phyloP scores from a whole-genome alignment of 345 rosid species.

The Luvunga scandens region DNA sequence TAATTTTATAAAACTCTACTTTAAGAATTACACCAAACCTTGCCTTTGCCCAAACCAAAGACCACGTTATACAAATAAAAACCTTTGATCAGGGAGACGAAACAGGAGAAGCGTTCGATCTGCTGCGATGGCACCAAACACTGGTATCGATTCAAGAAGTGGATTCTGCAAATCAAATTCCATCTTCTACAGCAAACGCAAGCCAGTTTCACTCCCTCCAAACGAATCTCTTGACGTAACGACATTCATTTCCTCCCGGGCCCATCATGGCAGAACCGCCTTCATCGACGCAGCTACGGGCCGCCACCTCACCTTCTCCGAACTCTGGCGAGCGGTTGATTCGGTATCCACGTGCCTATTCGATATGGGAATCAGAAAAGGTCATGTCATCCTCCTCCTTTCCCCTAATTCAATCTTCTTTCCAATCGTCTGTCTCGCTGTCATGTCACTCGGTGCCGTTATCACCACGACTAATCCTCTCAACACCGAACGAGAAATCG shows the following conservation, averaged over 20 bases:
- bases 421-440: conserved; percentile 91
- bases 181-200: conserved; percentile 71
- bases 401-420: conserved; percentile 85
- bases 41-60: too few species aligned
- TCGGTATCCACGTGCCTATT: conserved; percentile 57
- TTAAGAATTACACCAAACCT: too few species aligned
- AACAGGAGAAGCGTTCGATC: not conserved
- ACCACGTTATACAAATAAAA: too few species aligned
- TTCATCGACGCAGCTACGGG: conserved; percentile 86
- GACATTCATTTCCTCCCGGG: conserved; percentile 71
- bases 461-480: conserved; percentile 88
- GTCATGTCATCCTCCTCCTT: conserved; percentile 76
- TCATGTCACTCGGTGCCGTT: conserved; percentile 88
- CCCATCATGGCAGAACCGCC: conserved; percentile 74
- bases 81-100: not conserved
- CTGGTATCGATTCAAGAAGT: conserved; percentile 38
- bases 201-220: conserved; percentile 51
- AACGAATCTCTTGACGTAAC: conserved; percentile 62
- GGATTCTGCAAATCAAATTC: conserved; percentile 66
- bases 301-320: conserved; percentile 52
- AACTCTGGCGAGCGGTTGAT: conserved; percentile 74
- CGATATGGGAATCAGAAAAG: conserved; percentile 76
- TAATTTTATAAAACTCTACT: too few species aligned
- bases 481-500: conserved; percentile 69
- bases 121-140: conserved; percentile 9